Conservation (phyloP, 2,329 filamentous ascomycete species). For the Fusarium sp. region DNA sequence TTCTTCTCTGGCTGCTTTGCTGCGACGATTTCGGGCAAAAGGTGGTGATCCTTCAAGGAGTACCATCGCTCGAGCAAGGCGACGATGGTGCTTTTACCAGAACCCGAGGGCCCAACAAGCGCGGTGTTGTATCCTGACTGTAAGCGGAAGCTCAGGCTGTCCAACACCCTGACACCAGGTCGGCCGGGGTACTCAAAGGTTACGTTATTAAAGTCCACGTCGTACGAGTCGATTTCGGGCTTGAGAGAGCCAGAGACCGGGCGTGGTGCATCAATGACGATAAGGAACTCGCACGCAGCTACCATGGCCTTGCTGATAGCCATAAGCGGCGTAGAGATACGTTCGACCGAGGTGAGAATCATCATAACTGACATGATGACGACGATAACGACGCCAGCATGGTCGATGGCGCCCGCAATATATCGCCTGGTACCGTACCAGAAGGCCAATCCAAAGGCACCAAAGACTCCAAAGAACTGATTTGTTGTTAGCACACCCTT, state of each 20-base stretch:
- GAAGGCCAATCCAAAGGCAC: slow-evolving; percentile 59
- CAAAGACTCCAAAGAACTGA: slow-evolving; percentile 53
- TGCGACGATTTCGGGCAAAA: slow-evolving; percentile 27
- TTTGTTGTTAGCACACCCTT: not conserved
- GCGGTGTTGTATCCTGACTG: slow-evolving; percentile 75
- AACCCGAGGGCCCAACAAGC: slow-evolving; percentile 78
- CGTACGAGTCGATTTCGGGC: slow-evolving; percentile 46
- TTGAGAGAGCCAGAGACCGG: slow-evolving; percentile 41
- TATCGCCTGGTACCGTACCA: slow-evolving; percentile 61
- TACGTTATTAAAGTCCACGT: slow-evolving; percentile 63
- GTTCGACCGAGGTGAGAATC: slow-evolving; percentile 53
- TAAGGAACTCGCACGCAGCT: slow-evolving; percentile 51
- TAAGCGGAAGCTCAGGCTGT: slow-evolving; percentile 68
- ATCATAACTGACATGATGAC: slow-evolving; percentile 58
- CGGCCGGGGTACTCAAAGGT: slow-evolving; percentile 43
- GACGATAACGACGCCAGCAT: slow-evolving; percentile 57
- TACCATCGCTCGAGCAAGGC: slow-evolving; percentile 72
- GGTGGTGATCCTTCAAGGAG: slow-evolving; percentile 35
- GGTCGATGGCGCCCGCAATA: slow-evolving; percentile 51
- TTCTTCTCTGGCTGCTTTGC: not conserved
- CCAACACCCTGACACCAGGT: slow-evolving; percentile 44
- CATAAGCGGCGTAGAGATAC: slow-evolving; percentile 58
- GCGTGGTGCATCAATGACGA: slow-evolving; percentile 48
- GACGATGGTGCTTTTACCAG: slow-evolving; percentile 74
- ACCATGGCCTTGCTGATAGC: slow-evolving; percentile 52